Evolutionary conservation across 208 protist genomes (phyloP), one percentile per base, ranked within the genome.

Genomic region (Acanthamoeba polyphaga): DNA sequence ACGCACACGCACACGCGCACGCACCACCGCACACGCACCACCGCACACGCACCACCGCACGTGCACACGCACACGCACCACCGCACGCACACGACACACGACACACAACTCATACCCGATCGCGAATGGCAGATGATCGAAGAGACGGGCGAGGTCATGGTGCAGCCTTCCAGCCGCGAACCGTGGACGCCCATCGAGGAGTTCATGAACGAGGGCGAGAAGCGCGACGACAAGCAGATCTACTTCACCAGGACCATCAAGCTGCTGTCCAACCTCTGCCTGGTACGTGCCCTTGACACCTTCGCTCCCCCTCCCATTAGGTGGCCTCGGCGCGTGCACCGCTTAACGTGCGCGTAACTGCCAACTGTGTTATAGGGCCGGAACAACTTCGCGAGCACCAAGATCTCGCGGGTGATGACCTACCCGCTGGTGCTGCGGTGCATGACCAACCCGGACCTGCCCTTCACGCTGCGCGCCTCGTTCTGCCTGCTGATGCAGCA

Each of bases 121-220:
- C 15, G 38, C 38, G 38, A 43, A 43, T 43, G 38, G 38, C 85
- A 92, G 85, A 74, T 76, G 87, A 49, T 60, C 38, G 43, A 49
- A 15, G 87, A 92, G 43, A 92, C 87, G 38, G 87, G 87, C n/a
- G 62, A 92, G 27, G 60, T 92, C 12, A 66, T 76, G 87, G 87
- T 93, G 64, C 53, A 93, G 64, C 55, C 64, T 5, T 89, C 82
- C 13, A 34, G 2, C 22, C 55, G 64, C 32, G 64, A 93, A 19
- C 60, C 87, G 22, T 93, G 87, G 87, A 68, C 49, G 38, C 53
- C 55, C n/a, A 53, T 93, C 27, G 87, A 93, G 32, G 87, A 68
- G 62, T 93, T 93, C 38, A 76, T 93, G 87, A 68, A 93, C 38
- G 87, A 93, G 87, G 64, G 43, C 38, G 64, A 93, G 64, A 93